Conservation (phyloP, 83 land plant genomes). For the Isoetes engelmannii region DNA sequence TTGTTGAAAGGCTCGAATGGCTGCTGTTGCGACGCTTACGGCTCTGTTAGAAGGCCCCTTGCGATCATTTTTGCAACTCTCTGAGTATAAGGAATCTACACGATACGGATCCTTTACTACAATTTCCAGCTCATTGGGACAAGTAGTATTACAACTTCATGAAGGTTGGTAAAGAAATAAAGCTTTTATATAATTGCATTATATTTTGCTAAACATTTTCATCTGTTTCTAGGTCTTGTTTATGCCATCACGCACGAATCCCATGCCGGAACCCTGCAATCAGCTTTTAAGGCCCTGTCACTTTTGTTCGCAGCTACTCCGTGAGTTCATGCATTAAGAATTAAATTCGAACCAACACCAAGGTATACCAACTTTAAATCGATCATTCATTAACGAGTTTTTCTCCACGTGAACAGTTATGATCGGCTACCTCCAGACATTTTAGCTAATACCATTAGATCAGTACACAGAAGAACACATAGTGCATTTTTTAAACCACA, state of each 20-base stretch:
- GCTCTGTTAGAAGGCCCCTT: conserved; percentile 36
- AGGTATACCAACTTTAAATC: neutral
- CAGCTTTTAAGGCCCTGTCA: conserved; percentile 29
- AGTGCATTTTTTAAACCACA: too few species aligned
- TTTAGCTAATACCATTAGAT: conserved; percentile 3
- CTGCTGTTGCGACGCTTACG: conserved; percentile 33
- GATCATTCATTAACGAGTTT: neutral
- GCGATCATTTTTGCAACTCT: conserved; percentile 36
- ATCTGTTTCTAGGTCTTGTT: conserved; percentile 23
- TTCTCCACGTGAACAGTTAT: neutral
- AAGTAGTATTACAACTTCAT: conserved; percentile 34
- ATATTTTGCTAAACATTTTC: neutral
- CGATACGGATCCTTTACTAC: conserved; percentile 32
- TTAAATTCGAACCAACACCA: neutral
- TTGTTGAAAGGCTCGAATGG: conserved; percentile 29
- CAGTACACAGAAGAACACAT: conserved; percentile 13
- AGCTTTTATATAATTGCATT: neutral
- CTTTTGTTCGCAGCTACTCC: conserved; percentile 34
- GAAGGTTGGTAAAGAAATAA: conserved; percentile 18
- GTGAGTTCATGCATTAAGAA: conserved; percentile 12
- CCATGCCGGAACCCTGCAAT: conserved; percentile 28
- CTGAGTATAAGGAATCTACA: conserved; percentile 31
- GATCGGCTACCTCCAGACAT: conserved; percentile 15
- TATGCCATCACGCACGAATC: conserved; percentile 28
- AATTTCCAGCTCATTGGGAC: conserved; percentile 36